Evolutionary conservation across 2,329 filamentous ascomycete genomes (phyloP), one percentile per base, ranked within the genome.

Genomic region (Apiospora hydei): DNA sequence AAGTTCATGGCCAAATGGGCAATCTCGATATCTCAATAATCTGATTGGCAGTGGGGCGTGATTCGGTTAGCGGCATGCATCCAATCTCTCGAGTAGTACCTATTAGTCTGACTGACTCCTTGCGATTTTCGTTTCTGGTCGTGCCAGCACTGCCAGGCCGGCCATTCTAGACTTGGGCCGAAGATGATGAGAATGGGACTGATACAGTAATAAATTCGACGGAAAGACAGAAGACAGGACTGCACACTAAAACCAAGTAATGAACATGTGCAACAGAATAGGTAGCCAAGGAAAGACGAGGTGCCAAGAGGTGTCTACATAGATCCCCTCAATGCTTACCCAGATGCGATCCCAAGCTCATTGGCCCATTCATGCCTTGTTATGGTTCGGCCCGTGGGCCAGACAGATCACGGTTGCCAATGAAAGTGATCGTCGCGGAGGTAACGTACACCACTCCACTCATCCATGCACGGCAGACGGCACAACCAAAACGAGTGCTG

Each of bases 371-470:
- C 34, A 64, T 64, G 57, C 57, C 21, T 21, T 64, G 57, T 41
- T n/a, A 24, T 64, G 57, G 57, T 41, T 41, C 57, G 57, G 57
- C 57, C 57, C 57, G 57, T 61, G 30, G 16, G 30, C 34, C 53
- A 38, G 8, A 30, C 18, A 43, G 26, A 57, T 57, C 13, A 61
- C 38, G 24, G 34, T 38, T 38, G 34, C 34, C 34, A 38, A 38
- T 34, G 30, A n/a, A 24, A 14, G 21, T 64, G 57, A 64, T 64
- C 57, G 57, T 64, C 57, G 57, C 57, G 57, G 34, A 64, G 30
- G 57, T 64, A 64, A 38, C 34, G 53, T 38, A 34, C 24, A 21
- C 7, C 30, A 10, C 30, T n/a, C 53, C 53, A 61, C 53, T 21
- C 53, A 38, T 16, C 44, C 6, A 47, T 16, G 44, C 16, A 47